A percentile compares a stretch with the other conserved stretches of the same genome.
These are phyloP conservation scores for Ulmus americana DNA, from an alignment of 331 rosid species.

Conservation along the genomic window DNA sequence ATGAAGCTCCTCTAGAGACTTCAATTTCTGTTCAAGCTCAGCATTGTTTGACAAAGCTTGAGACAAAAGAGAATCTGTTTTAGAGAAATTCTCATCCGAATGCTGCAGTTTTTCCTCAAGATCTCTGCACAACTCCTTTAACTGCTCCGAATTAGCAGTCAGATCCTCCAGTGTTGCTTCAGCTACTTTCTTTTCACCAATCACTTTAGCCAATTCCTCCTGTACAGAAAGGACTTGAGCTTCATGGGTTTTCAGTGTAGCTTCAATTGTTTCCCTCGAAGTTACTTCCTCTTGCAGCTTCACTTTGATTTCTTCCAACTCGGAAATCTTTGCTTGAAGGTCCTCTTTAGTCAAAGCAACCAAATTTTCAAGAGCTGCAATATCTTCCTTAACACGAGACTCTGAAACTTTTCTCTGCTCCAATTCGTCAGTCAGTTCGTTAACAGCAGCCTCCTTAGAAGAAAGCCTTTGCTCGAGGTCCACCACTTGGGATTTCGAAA, in stretches of 20 bases:
- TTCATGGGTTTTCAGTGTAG: constrained; percentile 41
- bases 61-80: constrained; percentile 63
- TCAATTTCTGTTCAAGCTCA: constrained; percentile 76
- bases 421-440: constrained; percentile 51
- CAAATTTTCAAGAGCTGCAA: constrained; percentile 51
- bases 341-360: constrained; percentile 55
- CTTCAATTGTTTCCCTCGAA: constrained; percentile 49
- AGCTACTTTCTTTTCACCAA: constrained; percentile 42
- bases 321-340: constrained; percentile 48
- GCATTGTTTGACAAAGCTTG: constrained; percentile 57
- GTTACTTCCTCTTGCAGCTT: constrained; percentile 62
- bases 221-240: constrained; percentile 32
- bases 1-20: constrained; percentile 66
- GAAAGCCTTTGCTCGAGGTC: constrained; percentile 49
- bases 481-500: constrained; percentile 51
- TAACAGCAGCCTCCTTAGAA: constrained; percentile 47
- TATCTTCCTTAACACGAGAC: constrained; percentile 56
- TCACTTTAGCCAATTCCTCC: constrained; percentile 44
- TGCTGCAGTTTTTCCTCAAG: constrained; percentile 60
- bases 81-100: constrained; percentile 50
- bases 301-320: constrained; percentile 48
- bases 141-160: constrained; percentile 33
- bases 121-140: constrained; percentile 45
- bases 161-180: constrained; percentile 50
- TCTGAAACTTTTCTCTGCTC: constrained; percentile 51